Base-by-base conservation (phyloP, 2,329 filamentous ascomycete genomes). In the Fonsecaea pedrosoi region DNA sequence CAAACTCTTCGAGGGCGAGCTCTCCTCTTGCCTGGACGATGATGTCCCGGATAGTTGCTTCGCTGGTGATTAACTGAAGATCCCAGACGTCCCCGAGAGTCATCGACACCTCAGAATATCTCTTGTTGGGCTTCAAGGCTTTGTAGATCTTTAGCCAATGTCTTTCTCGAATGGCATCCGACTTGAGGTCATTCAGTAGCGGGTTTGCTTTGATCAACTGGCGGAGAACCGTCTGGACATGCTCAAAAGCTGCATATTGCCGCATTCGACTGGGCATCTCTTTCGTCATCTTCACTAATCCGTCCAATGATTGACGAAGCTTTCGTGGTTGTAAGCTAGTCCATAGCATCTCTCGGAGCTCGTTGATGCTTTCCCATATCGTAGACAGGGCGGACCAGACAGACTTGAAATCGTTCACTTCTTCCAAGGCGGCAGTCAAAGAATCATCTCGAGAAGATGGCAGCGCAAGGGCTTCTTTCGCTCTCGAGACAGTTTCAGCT, bases 81-180 rank as follows among this genome's bases (percentile, higher is more conserved):
- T 99, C 95, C 95, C 95, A 99, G 1, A 99, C 95, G 78, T 98
- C 94, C 62, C 95, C 95, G n/a, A 99, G 86, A 0, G 93, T 97
- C 87, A 98, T 92, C 0, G 94, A 94, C 38, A 95, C 90, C 6
- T 94, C 90, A 0, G 94, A 98, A 79, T 98, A 98, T 54, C 95
- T 89, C 80, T 96, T 96, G 66, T 91, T 91, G 1, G 95, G 95
- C 77, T 91, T 95, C 70, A 99, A 86, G 60, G 92, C 89, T 81
- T 98, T 99, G 86, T 96, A 99, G 58, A 99, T 97, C 81, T 96
- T 97, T 67, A 90, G 88, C 95, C 95, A 99, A 77, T 99, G 95
- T 60, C 95, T 88, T 78, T 99, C 96, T 54, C 94, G 90, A 66
- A 99, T 93, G 15, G 95, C 94, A 78, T 99, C 95, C 0, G 94